Base-by-base conservation (phyloP, 164 flowering plant genomes). In the Berberis thunbergii region DNA sequence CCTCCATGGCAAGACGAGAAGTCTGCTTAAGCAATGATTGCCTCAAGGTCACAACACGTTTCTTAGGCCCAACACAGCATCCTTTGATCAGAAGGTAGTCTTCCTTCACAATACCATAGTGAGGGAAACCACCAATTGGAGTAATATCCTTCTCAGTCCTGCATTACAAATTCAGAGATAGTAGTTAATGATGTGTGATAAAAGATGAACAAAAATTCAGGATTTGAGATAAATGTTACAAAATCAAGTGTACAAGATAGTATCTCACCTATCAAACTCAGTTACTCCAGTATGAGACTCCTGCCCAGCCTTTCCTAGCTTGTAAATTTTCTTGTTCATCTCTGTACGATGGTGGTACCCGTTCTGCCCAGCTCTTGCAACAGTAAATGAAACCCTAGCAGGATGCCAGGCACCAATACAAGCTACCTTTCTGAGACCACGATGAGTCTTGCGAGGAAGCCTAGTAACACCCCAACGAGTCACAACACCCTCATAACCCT, bases 331-430 rank as follows among this genome's bases (percentile, higher is more conserved):
- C 26, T 26, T 26, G 26, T 26, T 26, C 26, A 26, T 26, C 26
- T 26, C 26, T 26, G 26, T 26, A 26, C 26, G 26, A 26, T 26
- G 26, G 26, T 26, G 26, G 26, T 26, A 26, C 26, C 26, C 26
- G 6, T 84, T 84, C 76, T 83, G 88, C 72, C 88, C 88, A 71
- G 91, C 91, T 70, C 91, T 72, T 45, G 91, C 91, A 75, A 86
- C 91, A 3, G 91, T 86, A 70, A 77, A 86, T 45, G 91, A 86
- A 43, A 86, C 91, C 59, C 92, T 77, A 12, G 88, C 88, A 68
- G 91, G 91, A 71, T 86, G 87, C 90, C 90, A 85, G 0, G 90
- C 87, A 61, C 90, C 90, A 70, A 85, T 85, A 81, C 86, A 83
- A 48, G 90, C 87, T 56, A 85, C 90, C 77, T 85, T 85, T 26